These are phyloP conservation scores for Saccharomycopsis lassenensis DNA, from an alignment of 805 yeast species.

Conservation along the genomic window DNA sequence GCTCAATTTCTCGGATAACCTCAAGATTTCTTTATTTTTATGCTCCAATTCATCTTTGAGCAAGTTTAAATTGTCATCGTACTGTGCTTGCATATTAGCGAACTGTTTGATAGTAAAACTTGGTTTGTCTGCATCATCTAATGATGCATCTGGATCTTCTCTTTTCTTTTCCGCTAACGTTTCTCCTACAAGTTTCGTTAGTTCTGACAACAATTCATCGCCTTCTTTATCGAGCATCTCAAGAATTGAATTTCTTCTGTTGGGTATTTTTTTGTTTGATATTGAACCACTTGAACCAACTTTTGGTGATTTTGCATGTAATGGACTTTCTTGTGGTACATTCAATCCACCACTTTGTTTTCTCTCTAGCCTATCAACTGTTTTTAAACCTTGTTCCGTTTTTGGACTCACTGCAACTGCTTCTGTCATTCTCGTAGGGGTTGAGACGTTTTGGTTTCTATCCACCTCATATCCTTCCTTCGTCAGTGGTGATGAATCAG, in stretches of 20 bases:
- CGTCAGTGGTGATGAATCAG: not conserved
- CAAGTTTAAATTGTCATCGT: conserved; percentile 14
- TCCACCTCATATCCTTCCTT: not conserved
- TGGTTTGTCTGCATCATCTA: conserved; percentile 15
- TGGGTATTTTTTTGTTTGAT: not conserved
- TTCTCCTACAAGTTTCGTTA: conserved; percentile 13
- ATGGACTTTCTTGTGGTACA: conserved; percentile 15
- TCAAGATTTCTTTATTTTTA: conserved; percentile 14
- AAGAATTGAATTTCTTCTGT: conserved; percentile 6
- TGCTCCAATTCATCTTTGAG: conserved; percentile 15
- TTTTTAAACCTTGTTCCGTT: conserved; percentile 24
- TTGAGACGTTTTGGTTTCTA: conserved; percentile 4
- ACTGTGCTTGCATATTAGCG: conserved; percentile 19
- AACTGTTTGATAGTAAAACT: conserved; percentile 19
- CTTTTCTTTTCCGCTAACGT: conserved; percentile 4
- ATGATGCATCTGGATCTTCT: conserved; percentile 2
- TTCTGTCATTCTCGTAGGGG: conserved; percentile 25
- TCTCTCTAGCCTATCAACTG: too few species aligned
- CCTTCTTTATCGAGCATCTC: conserved; percentile 14
- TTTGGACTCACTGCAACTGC: conserved; percentile 24
- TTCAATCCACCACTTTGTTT: too few species aligned
- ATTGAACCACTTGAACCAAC: too few species aligned
- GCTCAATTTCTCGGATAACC: conserved; percentile 10
- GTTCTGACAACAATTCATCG: conserved; percentile 16
- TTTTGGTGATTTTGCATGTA: conserved; percentile 8